phyloP scores from a whole-genome alignment of 768 basidiomycete species.

The Postia placenta region DNA sequence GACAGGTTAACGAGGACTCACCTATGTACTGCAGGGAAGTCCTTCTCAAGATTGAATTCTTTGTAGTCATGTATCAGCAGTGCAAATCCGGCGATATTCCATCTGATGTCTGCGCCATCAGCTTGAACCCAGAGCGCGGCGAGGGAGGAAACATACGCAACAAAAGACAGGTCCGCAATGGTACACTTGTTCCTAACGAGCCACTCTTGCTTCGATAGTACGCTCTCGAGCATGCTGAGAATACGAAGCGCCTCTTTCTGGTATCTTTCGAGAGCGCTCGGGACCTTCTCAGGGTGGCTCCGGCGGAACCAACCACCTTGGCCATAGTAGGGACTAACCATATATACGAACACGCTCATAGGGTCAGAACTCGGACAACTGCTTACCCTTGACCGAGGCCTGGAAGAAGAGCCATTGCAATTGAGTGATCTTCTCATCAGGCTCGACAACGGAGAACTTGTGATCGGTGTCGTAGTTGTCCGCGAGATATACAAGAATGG shows the following conservation, averaged over 20 bases:
- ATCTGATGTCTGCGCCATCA: slow-evolving; percentile 4
- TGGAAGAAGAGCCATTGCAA: slow-evolving; percentile 36
- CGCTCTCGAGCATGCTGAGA: slow-evolving; percentile 15
- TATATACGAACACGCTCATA: not conserved
- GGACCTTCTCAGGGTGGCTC: slow-evolving; percentile 10
- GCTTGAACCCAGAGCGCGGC: not conserved
- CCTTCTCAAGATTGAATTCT: slow-evolving; percentile 12
- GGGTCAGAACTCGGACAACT: no score
- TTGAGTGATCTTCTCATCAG: slow-evolving; percentile 6
- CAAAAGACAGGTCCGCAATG: slow-evolving; percentile 15
- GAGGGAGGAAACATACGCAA: slow-evolving; percentile 1
- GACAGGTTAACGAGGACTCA: not conserved
- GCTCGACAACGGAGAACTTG: slow-evolving; percentile 16
- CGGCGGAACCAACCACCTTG: slow-evolving; percentile 12
- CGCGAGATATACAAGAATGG: slow-evolving; percentile 33
- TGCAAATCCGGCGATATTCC: slow-evolving; percentile 12
- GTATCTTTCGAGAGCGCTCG: slow-evolving; percentile 17
- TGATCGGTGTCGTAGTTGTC: slow-evolving; percentile 34
- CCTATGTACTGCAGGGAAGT: slow-evolving; percentile 16
- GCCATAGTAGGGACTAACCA: slow-evolving; percentile 13
- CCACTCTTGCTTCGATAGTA: no score
- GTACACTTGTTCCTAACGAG: slow-evolving; percentile 14
- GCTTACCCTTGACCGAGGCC: slow-evolving; percentile 15
- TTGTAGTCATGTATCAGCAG: slow-evolving; percentile 4
- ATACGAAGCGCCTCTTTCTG: slow-evolving; percentile 18